Base-by-base conservation (phyloP, 371 early-diverging fungal genomes). In the Lichtheimia corymbifera region DNA sequence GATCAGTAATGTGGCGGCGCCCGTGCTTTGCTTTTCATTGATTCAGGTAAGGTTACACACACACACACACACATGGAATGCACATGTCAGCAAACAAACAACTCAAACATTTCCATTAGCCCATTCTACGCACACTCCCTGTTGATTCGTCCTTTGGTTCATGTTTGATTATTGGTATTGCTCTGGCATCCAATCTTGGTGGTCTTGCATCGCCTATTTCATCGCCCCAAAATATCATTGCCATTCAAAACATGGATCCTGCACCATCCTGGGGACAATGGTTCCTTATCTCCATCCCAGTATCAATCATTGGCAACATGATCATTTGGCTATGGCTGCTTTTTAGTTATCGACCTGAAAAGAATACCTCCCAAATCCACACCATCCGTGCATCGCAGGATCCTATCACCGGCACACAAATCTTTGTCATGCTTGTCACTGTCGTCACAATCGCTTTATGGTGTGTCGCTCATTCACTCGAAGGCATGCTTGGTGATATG, bases 1-100 rank as follows among this genome's bases (percentile, higher is more conserved):
- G 96, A 97, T 97, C 65, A 89, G 89, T 57, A 98, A 98, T 68
- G 98, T 98, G 4, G 98, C 98, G 5, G 96, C 98, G 0, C 98
- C 98, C 17, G 97, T 97, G n/a, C 82, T 98, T 28, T 98, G 98
- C 78, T 96, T 97, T 67, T 94, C 95, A 41, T 74, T 98, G 63
- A 92, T 97, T 58, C 88, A 88, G 51, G 62, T 62, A 54, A 15
- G 43, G 13, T 17, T n/a, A n/a, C n/a, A 11, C n/a, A 4, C 40
- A 42, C 2, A 25, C 0, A 43, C 13, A 43, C 27, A 52, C 49
- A 60, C 11, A 35, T 35, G 35, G 35, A 35, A 35, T 35, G 11
- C 35, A 35, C 35, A 35, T 35, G 35, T 35, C 35, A 59, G 35
- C 17, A 45, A 44, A 30, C 41, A 45, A 55, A 24, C 22, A 44